phyloP scores from a whole-genome alignment of 2,329 filamentous ascomycete genomes.

The Madurella fahalii region DNA sequence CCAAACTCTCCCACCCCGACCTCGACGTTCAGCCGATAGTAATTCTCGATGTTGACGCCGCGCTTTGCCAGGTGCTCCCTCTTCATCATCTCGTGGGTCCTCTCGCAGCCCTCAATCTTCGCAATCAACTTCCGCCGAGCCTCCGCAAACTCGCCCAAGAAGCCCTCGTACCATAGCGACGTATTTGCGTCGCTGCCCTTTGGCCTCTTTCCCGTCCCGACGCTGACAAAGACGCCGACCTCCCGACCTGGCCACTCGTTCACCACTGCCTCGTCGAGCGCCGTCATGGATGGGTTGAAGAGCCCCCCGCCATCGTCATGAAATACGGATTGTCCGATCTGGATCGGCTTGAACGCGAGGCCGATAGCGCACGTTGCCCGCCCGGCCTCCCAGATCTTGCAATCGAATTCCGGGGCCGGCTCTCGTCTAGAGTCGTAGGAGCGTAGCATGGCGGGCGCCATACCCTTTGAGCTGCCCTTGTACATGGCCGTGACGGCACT shows the following conservation, averaged over 20 bases:
- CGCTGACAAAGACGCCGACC: constrained; percentile 84
- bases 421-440: constrained; percentile 96
- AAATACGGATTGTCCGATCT: constrained; percentile 88
- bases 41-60: constrained; percentile 81
- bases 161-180: constrained; percentile 89
- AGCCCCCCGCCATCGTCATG: constrained; percentile 88
- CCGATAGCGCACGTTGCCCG: constrained; percentile 89
- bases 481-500: constrained; percentile 90
- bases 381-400: constrained; percentile 95
- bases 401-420: constrained; percentile 84
- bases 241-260: constrained; percentile 96
- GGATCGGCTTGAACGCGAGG: constrained; percentile 92
- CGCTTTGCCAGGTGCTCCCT: constrained; percentile 72
- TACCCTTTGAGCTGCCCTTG: constrained; percentile 69
- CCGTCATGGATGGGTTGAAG: constrained; percentile 83
- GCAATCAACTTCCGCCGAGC: constrained; percentile 76
- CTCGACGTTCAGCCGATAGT: constrained; percentile 95
- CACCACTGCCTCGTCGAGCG: constrained; percentile 82
- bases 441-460: constrained; percentile 69
- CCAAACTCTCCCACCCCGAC: constrained; percentile 94
- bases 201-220: constrained; percentile 86
- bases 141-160: constrained; percentile 88
- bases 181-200: constrained; percentile 62
- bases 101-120: constrained; percentile 95
- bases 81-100: constrained; percentile 82